Evolutionary conservation across 2,329 filamentous ascomycete genomes (phyloP).

Genomic region (Claviceps digitariae): DNA sequence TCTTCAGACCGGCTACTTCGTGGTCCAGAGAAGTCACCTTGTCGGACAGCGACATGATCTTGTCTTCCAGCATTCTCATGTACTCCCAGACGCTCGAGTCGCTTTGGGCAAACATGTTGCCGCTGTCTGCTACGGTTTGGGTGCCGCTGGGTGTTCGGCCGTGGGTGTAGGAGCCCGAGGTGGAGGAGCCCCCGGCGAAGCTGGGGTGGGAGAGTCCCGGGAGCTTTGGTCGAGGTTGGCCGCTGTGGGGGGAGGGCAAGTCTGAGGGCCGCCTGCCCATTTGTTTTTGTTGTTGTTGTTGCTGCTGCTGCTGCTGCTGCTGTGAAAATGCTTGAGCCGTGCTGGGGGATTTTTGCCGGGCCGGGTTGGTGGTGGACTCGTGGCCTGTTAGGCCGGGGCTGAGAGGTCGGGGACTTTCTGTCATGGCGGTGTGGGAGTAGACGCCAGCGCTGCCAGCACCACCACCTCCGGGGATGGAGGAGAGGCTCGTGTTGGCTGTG

Average conservation of each 20-base stretch:
- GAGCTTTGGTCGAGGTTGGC: conserved; percentile 25
- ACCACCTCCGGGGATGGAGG: conserved; percentile 31
- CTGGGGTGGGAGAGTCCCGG: conserved; percentile 24
- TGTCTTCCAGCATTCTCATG: conserved; percentile 55
- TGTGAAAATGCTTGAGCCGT: conserved; percentile 52
- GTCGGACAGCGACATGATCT: conserved; percentile 23
- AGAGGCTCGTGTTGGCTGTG: conserved; percentile 35
- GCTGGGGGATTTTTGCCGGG: conserved; percentile 52
- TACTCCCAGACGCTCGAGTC: conserved; percentile 58
- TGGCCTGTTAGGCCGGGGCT: conserved; percentile 48
- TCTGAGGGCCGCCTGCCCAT: conserved; percentile 40
- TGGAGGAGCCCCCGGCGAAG: conserved; percentile 17
- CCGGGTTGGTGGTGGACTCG: conserved; percentile 33
- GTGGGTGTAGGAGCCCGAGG: conserved; percentile 18
- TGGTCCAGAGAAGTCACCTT: conserved; percentile 21
- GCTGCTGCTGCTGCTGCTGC: conserved; percentile 14
- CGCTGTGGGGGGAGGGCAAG: conserved; percentile 38
- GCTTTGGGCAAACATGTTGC: conserved; percentile 51
- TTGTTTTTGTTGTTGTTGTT: conserved; percentile 26
- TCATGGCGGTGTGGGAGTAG: conserved; percentile 62
- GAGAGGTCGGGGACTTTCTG: conserved; percentile 76
- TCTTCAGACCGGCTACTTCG: conserved; percentile 20
- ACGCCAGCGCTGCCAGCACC: conserved; percentile 43
- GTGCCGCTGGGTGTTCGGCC: conserved; percentile 31
- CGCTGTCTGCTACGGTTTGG: conserved; percentile 44